A percentile compares a stretch with the other conserved stretches of the same genome.
Conservation (phyloP, 2,329 filamentous ascomycete species). For the Fusarium cicatricum region DNA sequence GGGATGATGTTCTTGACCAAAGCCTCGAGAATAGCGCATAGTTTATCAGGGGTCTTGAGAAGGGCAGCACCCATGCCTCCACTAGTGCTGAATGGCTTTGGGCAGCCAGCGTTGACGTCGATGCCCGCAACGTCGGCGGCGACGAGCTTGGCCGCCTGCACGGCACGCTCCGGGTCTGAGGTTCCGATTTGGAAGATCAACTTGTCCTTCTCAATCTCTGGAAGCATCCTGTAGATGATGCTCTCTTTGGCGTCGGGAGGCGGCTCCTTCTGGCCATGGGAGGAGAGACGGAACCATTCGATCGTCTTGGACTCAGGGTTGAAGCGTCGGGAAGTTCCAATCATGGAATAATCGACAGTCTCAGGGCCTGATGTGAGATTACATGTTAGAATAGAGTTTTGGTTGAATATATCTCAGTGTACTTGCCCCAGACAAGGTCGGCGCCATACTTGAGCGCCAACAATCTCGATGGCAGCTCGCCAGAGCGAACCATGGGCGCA, state of each 20-base stretch:
- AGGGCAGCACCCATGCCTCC: conserved; percentile 97
- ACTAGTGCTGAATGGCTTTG: conserved; percentile 92
- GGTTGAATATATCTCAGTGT: not conserved
- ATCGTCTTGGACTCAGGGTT: conserved; percentile 81
- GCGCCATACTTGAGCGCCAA: conserved; percentile 93
- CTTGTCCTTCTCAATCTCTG: conserved; percentile 74
- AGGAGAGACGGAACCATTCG: conserved; percentile 82
- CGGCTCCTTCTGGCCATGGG: conserved; percentile 70
- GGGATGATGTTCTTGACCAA: conserved; percentile 81
- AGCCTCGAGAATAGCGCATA: conserved; percentile 83
- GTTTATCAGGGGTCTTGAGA: conserved; percentile 81
- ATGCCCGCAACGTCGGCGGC: conserved; percentile 91
- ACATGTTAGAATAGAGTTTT: conserved; percentile 3
- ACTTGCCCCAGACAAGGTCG: conserved; percentile 91
- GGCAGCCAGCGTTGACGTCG: conserved; percentile 97
- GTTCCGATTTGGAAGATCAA: conserved; percentile 95
- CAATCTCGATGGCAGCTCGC: conserved; percentile 89
- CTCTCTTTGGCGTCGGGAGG: conserved; percentile 65
- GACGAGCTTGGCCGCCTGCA: conserved; percentile 83
- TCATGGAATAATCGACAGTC: conserved; percentile 90
- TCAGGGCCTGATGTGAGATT: conserved; percentile 72
- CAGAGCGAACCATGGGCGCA: conserved; percentile 98
- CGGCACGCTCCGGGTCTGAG: conserved; percentile 80
- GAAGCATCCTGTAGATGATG: conserved; percentile 85
- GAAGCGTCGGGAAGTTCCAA: conserved; percentile 80